phyloP scores from a whole-genome alignment of 148 eudicot species.

The Polygonum aviculare region DNA sequence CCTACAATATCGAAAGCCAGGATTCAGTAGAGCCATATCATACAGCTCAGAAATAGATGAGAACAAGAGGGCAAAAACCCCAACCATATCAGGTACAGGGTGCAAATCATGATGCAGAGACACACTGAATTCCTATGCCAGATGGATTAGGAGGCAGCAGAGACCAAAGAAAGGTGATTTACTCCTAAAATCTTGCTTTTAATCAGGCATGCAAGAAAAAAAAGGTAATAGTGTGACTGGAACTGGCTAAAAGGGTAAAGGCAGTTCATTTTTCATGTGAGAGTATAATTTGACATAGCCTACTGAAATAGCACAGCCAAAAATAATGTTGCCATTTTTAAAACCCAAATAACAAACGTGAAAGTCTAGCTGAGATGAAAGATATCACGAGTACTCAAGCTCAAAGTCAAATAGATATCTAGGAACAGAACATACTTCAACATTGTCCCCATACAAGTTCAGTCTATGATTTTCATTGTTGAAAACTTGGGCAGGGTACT shows the following conservation, averaged over 20 bases:
- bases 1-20: slow-evolving; percentile 36
- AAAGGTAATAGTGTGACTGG: not conserved
- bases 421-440: slow-evolving; percentile 50
- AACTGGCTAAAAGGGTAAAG: not conserved
- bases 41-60: not conserved
- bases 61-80: not conserved
- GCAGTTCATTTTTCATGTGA: not conserved
- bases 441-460: slow-evolving; percentile 94
- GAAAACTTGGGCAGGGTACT: slow-evolving; percentile 96
- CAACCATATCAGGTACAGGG: not conserved
- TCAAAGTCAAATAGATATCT: not conserved
- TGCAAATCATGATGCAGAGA: not conserved
- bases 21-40: not conserved
- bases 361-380: not conserved
- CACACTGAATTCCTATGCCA: not conserved
- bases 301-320: not conserved
- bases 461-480: slow-evolving; percentile 95
- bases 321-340: not conserved
- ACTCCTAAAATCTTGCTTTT: not conserved
- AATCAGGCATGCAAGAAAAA: not conserved
- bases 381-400: not conserved
- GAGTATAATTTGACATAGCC: not conserved
- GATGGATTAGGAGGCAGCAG: not conserved
- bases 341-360: not conserved
- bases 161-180: not conserved